phyloP scores from a whole-genome alignment of 2,329 filamentous ascomycete genomes.

The Cladophialophora bantiana region DNA sequence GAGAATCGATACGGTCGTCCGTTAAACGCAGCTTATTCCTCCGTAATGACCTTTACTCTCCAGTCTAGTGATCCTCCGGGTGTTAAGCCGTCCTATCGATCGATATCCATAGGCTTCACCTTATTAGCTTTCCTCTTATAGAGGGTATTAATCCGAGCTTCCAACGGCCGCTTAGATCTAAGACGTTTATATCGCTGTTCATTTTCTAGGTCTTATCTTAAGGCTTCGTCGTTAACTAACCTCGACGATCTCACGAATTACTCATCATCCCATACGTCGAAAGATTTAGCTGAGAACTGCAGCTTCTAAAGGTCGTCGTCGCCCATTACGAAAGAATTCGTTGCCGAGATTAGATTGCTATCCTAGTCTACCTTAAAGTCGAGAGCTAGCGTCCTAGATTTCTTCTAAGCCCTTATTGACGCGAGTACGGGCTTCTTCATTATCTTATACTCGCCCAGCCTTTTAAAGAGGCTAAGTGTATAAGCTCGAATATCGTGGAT shows the following conservation, averaged over 20 bases:
- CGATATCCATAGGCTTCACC: not conserved
- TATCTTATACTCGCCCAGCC: not conserved
- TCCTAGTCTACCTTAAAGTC: not conserved
- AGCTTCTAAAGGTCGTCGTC: not conserved
- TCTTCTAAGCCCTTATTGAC: not conserved
- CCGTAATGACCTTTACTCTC: too few relatives aligned
- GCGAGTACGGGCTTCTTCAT: constrained; percentile 9
- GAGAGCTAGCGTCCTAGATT: not conserved
- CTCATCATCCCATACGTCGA: not conserved
- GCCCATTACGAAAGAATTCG: not conserved
- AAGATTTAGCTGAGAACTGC: not conserved
- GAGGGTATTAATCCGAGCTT: constrained; percentile 7
- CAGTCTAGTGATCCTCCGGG: not conserved
- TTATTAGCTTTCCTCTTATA: constrained; percentile 6
- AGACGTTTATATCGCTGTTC: not conserved
- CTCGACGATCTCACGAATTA: not conserved
- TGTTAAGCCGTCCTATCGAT: not conserved
- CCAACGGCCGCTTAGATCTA: not conserved
- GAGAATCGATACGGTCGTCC: not conserved
- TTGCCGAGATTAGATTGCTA: not conserved
- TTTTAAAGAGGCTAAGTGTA: constrained; percentile 3
- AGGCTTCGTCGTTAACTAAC: not conserved
- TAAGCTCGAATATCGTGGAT: not conserved
- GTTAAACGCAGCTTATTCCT: not conserved
- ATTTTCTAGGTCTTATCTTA: constrained; percentile 4